Base-by-base conservation (phyloP, 768 basidiomycete genomes). In the Pleurotus eryngii region DNA sequence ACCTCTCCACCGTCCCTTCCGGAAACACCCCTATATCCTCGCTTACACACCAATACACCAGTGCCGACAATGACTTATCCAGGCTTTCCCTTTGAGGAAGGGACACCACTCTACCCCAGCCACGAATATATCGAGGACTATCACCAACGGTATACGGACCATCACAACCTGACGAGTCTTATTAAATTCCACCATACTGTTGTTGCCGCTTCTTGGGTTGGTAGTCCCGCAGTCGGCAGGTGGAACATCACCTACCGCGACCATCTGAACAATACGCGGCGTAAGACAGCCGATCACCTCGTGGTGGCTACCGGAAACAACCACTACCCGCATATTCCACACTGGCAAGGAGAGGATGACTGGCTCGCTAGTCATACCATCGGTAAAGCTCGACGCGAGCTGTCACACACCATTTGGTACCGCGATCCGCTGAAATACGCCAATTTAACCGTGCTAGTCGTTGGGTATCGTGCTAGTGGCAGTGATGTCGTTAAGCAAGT, bases 11-110 rank as follows among this genome's bases (percentile, higher is more conserved):
- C 83, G 3, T 60, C 63, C 1, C 67, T 86, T 4, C 83, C 84
- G 1, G 76, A 81, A 63, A 81, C 81, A 0, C 80, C 82, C 0
- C 60, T 83, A 5, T 86, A 86, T 59, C 81, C 82, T 3, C 70
- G 67, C 11, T 72, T 86, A 15, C 76, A 67, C 56, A 82, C 80
- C 12, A 85, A 85, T 65, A 81, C 79, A 0, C 81, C 82, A 12
- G 72, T 79, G 3, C 83, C 83, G 1, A 75, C 73, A 7, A 85
- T 85, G 82, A 79, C 83, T 0, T 82, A 78, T 61, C 82, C 82
- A n/a, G 65, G 70, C 6, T 79, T 82, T 65, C 77, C 83, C 0
- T 85, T 79, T 55, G 77, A 75, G 0, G 77, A 76, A 0, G 70
- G 72, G 5, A 83, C 81, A 3, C 75, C 80, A 2, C 70, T 86